Evolutionary conservation across 208 protist species (phyloP).

Genomic region (Trichomonas gallinae): DNA sequence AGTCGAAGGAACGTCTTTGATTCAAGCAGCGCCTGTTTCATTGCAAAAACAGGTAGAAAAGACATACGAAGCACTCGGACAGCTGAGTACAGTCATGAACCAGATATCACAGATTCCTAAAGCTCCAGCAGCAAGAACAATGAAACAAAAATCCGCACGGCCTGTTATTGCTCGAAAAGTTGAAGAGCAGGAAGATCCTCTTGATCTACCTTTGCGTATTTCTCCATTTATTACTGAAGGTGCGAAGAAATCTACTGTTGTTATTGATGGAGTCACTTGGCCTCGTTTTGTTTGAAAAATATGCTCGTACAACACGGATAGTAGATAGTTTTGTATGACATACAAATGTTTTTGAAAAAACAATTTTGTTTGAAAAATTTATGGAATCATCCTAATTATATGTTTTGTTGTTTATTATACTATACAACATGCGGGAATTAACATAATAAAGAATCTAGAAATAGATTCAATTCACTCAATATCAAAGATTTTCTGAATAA

Average conservation of each 20-base stretch:
- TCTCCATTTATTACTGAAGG: conserved; percentile 4
- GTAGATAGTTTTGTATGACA: no score
- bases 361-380: no score
- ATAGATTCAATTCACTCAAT: no score
- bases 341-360: no score
- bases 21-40: neutral
- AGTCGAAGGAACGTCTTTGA: neutral
- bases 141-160: neutral
- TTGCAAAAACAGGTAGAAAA: neutral
- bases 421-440: no score
- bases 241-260: neutral
- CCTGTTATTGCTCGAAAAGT: neutral
- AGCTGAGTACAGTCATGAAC: neutral
- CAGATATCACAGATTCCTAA: neutral
- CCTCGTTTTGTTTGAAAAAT: neutral
- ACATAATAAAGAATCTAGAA: no score
- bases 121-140: neutral
- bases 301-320: no score
- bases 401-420: no score
- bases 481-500: no score
- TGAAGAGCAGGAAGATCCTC: neutral
- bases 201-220: neutral
- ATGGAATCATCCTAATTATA: no score
- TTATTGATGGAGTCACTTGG: neutral
- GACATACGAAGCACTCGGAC: neutral